Evolutionary conservation across 2,329 filamentous ascomycete genomes (phyloP), one percentile per base, ranked within the genome.

Genomic region (Onygena corvina): DNA sequence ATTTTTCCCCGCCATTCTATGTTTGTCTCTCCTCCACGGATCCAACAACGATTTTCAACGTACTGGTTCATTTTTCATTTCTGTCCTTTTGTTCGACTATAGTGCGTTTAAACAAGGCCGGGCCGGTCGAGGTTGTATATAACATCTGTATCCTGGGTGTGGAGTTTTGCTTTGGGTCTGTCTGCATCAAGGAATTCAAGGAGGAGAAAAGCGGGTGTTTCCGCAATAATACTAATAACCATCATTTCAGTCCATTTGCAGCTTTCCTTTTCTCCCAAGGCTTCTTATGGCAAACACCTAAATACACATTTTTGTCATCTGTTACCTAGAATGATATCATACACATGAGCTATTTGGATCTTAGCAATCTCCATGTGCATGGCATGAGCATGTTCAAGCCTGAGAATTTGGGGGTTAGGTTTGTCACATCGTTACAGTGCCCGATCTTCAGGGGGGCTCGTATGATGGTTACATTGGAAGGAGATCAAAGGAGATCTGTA

Each of bases 91-190:
- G 16, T 49, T 49, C 29, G 12, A 31, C 20, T 42, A 21, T 30
- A 20, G 16, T 29, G 20, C 35, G 14, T 21, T 38, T 49, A 18
- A n/a, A 29, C 29, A 11, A 8, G 36, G 18, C 36, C 30, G 23
- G 42, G 42, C 23, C 30, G 29, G 25, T 46, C 9, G 16, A 29
- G 42, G 36, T 18, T 40, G 36, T 40, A 40, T 40, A 40, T 40
- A 40, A 40, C 36, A n/a, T 23, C 36, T 40, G 18, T 40, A 40
- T 25, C 36, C 25, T 40, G 21, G 18, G 36, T 40, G 16, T 40
- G 36, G 36, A 29, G 25, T 46, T 31, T 31, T n/a, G 29, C 29
- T 46, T 46, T 21, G 42, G 42, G 42, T 11, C 23, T 46, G 42
- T 3, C 12, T 46, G 42, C 14, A 46, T 25, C n/a, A 44, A 46